Evolutionary conservation across 1,284 basidiomycete species (phyloP).

Genomic region (Moesziomyces parantarcticus): DNA sequence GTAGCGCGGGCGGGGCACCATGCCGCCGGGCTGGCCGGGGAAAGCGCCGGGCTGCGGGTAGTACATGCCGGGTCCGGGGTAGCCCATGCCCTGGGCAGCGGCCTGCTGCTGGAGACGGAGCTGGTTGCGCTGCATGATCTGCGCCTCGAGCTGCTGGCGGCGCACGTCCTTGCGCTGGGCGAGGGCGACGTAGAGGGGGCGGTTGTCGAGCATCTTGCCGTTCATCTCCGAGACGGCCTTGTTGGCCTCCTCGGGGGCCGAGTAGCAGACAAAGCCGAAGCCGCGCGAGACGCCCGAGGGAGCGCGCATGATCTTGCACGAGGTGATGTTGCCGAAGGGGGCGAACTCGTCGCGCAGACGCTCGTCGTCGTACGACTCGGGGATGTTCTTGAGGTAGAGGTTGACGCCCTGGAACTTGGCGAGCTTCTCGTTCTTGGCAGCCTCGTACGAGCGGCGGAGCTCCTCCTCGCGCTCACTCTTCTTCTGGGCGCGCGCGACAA

Average conservation of each 20-base stretch:
- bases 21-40: slow-evolving; percentile 64
- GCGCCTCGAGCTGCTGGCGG: slow-evolving; percentile 97
- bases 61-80: slow-evolving; percentile 67
- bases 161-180: slow-evolving; percentile 98
- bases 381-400: slow-evolving; percentile 95
- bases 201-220: slow-evolving; percentile 99
- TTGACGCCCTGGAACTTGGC: slow-evolving; percentile 99
- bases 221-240: slow-evolving; percentile 99
- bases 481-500: slow-evolving; percentile 97
- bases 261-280: slow-evolving; percentile 99
- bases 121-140: slow-evolving; percentile 71
- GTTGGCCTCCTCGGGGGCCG: slow-evolving; percentile 97
- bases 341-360: slow-evolving; percentile 78
- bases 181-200: slow-evolving; percentile 97
- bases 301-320: slow-evolving; percentile 98
- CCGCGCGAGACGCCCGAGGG: slow-evolving; percentile 83
- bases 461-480: slow-evolving; percentile 98
- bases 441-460: slow-evolving; percentile 90
- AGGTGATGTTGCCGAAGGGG: slow-evolving; percentile 95
- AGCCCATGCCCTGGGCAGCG: slow-evolving; percentile 64
- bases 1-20: slow-evolving; percentile 65
- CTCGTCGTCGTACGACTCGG: slow-evolving; percentile 68
- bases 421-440: slow-evolving; percentile 94
- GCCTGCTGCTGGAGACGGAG: slow-evolving; percentile 68
- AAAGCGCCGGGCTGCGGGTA: slow-evolving; percentile 66